These are phyloP conservation scores for Clausena lansium DNA, from an alignment of 345 rosid genomes.

Conservation along the genomic window DNA sequence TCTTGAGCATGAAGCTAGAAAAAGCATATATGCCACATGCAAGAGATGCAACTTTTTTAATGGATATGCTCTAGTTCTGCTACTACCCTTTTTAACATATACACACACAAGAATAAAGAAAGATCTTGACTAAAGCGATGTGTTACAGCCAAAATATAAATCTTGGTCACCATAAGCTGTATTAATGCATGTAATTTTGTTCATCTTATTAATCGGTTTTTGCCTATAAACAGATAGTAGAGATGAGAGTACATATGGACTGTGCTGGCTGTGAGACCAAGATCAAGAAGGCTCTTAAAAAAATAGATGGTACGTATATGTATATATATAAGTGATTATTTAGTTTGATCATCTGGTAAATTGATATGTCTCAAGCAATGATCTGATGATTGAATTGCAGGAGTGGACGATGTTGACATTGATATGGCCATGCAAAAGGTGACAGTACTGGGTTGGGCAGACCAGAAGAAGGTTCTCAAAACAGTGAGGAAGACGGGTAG, in stretches of 20 bases:
- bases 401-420: constrained; percentile 59
- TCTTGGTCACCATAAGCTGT: neutral
- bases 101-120: neutral
- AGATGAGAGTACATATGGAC: constrained; percentile 70
- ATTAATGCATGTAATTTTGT: neutral
- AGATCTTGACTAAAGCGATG: too few species aligned
- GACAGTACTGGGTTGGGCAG: constrained; percentile 69
- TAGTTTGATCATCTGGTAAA: too few species aligned
- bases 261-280: constrained; percentile 68
- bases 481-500: constrained; percentile 54
- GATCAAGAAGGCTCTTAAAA: constrained; percentile 57
- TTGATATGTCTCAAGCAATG: neutral
- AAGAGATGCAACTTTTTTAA: neutral
- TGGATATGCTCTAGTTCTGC: neutral
- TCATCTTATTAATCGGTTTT: neutral
- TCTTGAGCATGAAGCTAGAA: too few species aligned
- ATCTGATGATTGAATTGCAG: constrained; percentile 30
- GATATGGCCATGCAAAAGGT: constrained; percentile 69
- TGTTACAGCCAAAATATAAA: too few species aligned
- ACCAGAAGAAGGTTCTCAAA: constrained; percentile 59
- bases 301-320: constrained; percentile 46
- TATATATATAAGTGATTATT: neutral
- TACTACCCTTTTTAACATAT: too few species aligned
- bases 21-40: too few species aligned
- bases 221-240: constrained; percentile 43